Conservation (phyloP, 257 asterid genomes). For the Solanum gandarillasii region DNA sequence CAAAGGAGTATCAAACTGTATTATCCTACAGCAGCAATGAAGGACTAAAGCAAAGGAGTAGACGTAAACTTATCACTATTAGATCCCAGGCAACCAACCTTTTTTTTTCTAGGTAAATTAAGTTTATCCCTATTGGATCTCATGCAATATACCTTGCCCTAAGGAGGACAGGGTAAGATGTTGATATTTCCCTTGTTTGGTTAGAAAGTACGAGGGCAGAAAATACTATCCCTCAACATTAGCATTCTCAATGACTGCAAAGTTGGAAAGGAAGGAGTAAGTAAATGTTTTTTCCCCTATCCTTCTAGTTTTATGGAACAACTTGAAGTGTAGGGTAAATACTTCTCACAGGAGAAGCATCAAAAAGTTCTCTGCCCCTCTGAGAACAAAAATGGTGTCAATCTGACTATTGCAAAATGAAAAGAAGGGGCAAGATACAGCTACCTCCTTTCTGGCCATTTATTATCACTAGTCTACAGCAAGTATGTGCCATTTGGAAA, state of each 20-base stretch:
- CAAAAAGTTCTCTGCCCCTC: neutral
- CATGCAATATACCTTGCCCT: neutral
- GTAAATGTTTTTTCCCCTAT: neutral
- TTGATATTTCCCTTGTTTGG: neutral
- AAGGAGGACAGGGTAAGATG: neutral
- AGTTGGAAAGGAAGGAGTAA: neutral
- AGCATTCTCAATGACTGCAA: neutral
- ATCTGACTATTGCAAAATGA: neutral
- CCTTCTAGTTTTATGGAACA: neutral
- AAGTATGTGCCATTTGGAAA: neutral
- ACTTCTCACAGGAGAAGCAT: neutral
- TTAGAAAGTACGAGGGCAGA: neutral
- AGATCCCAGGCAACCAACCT: neutral
- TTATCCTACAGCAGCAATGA: neutral
- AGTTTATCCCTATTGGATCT: neutral
- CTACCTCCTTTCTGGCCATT: neutral
- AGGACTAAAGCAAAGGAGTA: neutral
- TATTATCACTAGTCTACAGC: neutral
- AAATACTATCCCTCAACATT: neutral
- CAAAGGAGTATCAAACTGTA: neutral
- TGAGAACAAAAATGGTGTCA: neutral
- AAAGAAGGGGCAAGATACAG: neutral
- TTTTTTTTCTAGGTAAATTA: neutral
- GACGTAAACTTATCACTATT: neutral
- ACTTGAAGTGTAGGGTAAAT: neutral